Evolutionary conservation across 495 filamentous ascomycete species (phyloP).

Genomic region (Stereocaulon alpinum): DNA sequence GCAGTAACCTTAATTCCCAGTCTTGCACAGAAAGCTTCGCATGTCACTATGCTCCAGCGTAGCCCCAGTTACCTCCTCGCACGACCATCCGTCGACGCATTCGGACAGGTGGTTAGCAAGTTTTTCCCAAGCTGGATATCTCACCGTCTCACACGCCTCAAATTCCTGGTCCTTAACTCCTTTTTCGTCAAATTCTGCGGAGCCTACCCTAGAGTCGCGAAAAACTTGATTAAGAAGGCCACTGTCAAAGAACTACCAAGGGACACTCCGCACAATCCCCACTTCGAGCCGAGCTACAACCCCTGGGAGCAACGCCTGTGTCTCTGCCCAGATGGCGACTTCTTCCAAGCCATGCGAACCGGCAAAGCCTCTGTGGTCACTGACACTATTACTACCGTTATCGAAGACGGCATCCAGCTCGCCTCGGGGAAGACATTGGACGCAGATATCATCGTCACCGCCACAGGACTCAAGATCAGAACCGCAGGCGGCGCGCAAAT

Average conservation of each 20-base stretch:
- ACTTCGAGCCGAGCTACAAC: constrained; percentile 10
- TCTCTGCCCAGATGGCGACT: constrained; percentile 6
- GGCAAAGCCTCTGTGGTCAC: constrained; percentile 12
- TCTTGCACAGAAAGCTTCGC: constrained; percentile 3
- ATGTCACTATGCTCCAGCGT: constrained; percentile 9
- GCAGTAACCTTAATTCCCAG: constrained; percentile 5
- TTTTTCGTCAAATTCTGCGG: constrained; percentile 1
- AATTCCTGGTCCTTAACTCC: background rate
- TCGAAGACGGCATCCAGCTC: background rate
- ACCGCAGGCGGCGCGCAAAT: background rate
- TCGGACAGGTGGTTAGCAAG: background rate
- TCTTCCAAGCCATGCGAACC: constrained; percentile 4
- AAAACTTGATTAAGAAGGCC: background rate
- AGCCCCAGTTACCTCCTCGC: constrained; percentile 7
- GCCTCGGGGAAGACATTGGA: background rate
- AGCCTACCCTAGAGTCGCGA: background rate
- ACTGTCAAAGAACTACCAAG: constrained; percentile 1
- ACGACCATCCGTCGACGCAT: background rate
- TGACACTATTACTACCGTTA: constrained; percentile 1
- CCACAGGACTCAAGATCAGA: constrained; percentile 2
- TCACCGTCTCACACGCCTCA: background rate
- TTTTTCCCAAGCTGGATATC: background rate
- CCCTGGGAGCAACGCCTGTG: constrained; percentile 11
- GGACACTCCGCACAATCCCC: background rate
- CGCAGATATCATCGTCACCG: constrained; percentile 7